Conservation (phyloP, 2,329 filamentous ascomycete genomes). For the Botryotinia convoluta region DNA sequence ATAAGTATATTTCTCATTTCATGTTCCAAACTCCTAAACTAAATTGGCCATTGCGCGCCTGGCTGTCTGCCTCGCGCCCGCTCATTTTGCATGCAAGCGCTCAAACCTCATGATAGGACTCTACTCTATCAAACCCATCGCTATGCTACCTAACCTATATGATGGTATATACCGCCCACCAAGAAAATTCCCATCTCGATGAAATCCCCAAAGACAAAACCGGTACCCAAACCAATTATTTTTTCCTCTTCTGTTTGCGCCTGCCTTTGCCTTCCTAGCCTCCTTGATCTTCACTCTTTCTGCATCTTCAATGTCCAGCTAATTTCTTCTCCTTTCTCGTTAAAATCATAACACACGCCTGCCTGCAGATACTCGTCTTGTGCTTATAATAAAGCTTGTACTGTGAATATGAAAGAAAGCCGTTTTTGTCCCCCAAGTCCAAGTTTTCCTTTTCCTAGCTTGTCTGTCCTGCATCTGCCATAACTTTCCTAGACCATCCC, state of each 20-base stretch:
- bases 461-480: background rate
- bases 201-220: background rate
- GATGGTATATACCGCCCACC: background rate
- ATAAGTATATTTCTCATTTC: background rate
- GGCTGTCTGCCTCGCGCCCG: background rate
- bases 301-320: background rate
- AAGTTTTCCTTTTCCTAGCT: background rate
- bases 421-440: background rate
- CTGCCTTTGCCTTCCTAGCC: background rate
- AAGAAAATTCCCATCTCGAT: background rate
- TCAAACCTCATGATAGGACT: background rate
- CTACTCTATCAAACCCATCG: background rate
- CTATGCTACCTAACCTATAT: background rate
- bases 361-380: background rate
- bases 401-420: background rate
- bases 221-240: background rate
- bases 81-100: background rate
- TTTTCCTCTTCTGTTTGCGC: background rate
- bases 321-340: background rate
- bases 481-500: background rate
- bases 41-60: background rate
- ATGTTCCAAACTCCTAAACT: background rate
- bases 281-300: background rate
- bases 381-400: background rate
- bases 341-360: constrained; percentile 5